phyloP scores from a whole-genome alignment of 805 yeast species.

The Candida broadrunensis region DNA sequence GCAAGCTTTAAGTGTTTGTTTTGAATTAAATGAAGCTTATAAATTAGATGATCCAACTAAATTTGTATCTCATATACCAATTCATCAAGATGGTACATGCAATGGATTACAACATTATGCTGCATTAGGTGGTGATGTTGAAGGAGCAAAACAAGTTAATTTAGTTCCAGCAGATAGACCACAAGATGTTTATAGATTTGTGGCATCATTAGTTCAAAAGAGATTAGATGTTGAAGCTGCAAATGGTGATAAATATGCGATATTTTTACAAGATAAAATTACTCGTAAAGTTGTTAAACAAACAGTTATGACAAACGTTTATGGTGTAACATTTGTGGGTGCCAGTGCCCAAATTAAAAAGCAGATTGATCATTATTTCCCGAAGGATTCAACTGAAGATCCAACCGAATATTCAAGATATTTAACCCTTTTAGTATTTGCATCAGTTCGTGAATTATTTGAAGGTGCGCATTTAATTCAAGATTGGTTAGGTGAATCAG shows the following conservation, averaged over 20 bases:
- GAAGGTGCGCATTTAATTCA: slow-evolving; percentile 93
- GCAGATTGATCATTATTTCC: slow-evolving; percentile 62
- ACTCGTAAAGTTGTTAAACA: slow-evolving; percentile 91
- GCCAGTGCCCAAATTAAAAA: slow-evolving; percentile 86
- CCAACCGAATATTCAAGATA: slow-evolving; percentile 42
- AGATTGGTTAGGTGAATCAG: slow-evolving; percentile 87
- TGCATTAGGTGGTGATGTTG: slow-evolving; percentile 80
- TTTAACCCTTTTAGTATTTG: slow-evolving; percentile 74
- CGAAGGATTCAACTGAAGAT: slow-evolving; percentile 40
- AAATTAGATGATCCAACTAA: slow-evolving; percentile 62
- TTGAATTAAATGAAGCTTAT: slow-evolving; percentile 62
- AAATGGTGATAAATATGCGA: slow-evolving; percentile 53
- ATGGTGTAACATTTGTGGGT: slow-evolving; percentile 93
- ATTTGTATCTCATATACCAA: slow-evolving; percentile 68
- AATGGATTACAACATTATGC: slow-evolving; percentile 86
- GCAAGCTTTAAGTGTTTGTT: slow-evolving; percentile 73
- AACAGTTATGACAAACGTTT: slow-evolving; percentile 97
- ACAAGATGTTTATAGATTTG: slow-evolving; percentile 72
- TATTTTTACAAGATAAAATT: slow-evolving; percentile 56
- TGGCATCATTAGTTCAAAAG: slow-evolving; percentile 59
- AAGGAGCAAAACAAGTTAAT: slow-evolving; percentile 80
- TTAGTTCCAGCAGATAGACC: slow-evolving; percentile 69
- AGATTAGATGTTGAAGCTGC: slow-evolving; percentile 54
- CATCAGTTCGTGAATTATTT: slow-evolving; percentile 80
- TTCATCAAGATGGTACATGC: slow-evolving; percentile 86